These are phyloP conservation scores for Ascoidea asiatica DNA, from an alignment of 805 yeast genomes.

Conservation along the genomic window DNA sequence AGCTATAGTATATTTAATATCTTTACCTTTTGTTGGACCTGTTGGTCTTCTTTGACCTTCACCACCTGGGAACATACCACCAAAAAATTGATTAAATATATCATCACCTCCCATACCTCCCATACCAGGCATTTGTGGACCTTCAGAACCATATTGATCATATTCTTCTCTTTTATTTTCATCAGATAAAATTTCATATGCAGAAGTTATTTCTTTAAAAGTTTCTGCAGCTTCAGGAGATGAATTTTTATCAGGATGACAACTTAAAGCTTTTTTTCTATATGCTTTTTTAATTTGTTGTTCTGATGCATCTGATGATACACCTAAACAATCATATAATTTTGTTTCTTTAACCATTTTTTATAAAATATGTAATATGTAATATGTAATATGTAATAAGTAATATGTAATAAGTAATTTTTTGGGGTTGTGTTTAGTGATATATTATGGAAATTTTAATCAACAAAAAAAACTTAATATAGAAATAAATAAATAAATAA, in stretches of 20 bases:
- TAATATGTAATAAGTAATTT: too few relatives aligned
- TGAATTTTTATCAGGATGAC: constrained; percentile 76
- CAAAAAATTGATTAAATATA: constrained; percentile 72
- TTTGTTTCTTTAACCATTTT: constrained; percentile 73
- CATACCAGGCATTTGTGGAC: constrained; percentile 65
- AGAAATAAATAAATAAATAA: too few relatives aligned
- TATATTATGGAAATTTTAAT: too few relatives aligned
- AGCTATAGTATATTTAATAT: constrained; percentile 75
- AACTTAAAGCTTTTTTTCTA: constrained; percentile 67
- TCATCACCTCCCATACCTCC: constrained; percentile 60
- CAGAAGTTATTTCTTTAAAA: constrained; percentile 81
- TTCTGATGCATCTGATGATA: constrained; percentile 54
- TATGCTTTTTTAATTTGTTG: constrained; percentile 70
- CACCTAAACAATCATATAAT: constrained; percentile 63
- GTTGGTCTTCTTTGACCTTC: constrained; percentile 53
- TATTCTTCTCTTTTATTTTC: constrained; percentile 78
- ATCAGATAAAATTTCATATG: constrained; percentile 82
- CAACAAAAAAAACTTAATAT: too few relatives aligned
- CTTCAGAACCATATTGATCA: constrained; percentile 89
- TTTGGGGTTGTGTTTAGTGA: too few relatives aligned
- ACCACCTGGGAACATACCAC: constrained; percentile 38
- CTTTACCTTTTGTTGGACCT: constrained; percentile 84
- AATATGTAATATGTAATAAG: too few relatives aligned
- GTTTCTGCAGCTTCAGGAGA: constrained; percentile 89
- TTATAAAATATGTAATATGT: not conserved